These are phyloP conservation scores for Cercospora sp. DNA, from an alignment of 2,329 filamentous ascomycete species.

Conservation along the genomic window DNA sequence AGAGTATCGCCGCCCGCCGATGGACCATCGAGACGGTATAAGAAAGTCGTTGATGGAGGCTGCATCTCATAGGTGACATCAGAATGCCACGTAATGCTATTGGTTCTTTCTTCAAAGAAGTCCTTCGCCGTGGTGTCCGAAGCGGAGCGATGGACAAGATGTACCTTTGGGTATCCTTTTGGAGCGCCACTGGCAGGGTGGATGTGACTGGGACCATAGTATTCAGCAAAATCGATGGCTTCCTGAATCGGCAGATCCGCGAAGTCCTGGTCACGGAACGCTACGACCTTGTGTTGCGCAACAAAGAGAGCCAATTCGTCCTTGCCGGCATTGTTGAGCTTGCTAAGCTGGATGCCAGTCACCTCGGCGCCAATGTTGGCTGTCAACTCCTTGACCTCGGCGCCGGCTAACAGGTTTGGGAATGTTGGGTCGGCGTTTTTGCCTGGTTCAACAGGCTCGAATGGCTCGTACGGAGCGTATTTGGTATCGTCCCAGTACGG, in stretches of 20 bases:
- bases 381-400: conserved; percentile 60
- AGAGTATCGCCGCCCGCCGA: conserved; percentile 76
- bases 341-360: conserved; percentile 68
- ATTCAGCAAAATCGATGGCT: conserved; percentile 67
- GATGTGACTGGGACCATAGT: conserved; percentile 80
- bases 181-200: conserved; percentile 77
- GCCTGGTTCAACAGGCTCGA: conserved; percentile 73
- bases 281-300: conserved; percentile 73
- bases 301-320: conserved; percentile 75
- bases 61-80: conserved; percentile 87
- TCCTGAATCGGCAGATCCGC: conserved; percentile 66
- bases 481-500: conserved; percentile 47
- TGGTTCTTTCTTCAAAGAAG: conserved; percentile 70
- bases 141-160: conserved; percentile 74
- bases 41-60: conserved; percentile 84
- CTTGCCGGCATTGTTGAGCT: conserved; percentile 66
- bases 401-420: conserved; percentile 63
- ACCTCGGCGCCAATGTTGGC: conserved; percentile 74
- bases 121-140: conserved; percentile 60
- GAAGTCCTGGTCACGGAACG: conserved; percentile 72
- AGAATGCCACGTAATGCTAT: conserved; percentile 78
- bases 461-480: conserved; percentile 66
- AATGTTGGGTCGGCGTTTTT: conserved; percentile 70
- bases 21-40: conserved; percentile 83
- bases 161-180: conserved; percentile 70